phyloP scores from a whole-genome alignment of 176 grass and related monocot genomes.

The barley (Hordeum vulgare) region DNA sequence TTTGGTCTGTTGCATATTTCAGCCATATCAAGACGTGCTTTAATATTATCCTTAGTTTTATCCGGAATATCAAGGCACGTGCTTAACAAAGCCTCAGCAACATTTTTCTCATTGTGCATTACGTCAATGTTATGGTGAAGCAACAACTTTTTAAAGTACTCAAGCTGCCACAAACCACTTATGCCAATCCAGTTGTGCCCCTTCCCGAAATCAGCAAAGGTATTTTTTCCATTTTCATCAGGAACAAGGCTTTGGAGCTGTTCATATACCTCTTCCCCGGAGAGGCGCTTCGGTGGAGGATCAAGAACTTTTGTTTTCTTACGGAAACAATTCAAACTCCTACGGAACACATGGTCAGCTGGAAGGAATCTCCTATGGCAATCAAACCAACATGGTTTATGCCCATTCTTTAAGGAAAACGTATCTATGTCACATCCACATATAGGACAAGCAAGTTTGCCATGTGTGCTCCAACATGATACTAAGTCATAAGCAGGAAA shows the following conservation, averaged over 20 bases:
- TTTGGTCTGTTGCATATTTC: neutral
- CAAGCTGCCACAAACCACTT: no score
- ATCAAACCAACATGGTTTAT: no score
- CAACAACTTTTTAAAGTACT: no score
- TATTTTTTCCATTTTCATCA: no score
- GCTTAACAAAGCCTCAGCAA: neutral
- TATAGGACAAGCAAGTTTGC: neutral
- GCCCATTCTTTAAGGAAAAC: neutral
- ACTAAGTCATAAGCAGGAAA: neutral
- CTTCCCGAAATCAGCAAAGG: no score
- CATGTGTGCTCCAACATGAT: neutral
- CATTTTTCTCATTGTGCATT: no score
- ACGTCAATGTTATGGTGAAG: no score
- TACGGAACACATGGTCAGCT: no score
- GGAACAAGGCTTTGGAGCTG: no score
- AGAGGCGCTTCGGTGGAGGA: neutral
- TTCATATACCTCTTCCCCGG: no score
- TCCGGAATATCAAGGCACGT: neutral
- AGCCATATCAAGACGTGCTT: conserved; percentile 9
- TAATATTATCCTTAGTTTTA: conserved; percentile 7
- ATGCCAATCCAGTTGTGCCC: no score
- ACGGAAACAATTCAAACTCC: neutral
- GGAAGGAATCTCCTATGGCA: no score
- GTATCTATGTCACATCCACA: neutral
- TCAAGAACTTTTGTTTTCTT: neutral